A percentile compares a stretch with the other conserved stretches of the same genome.
phyloP scores from a whole-genome alignment of 2,329 filamentous ascomycete species.

The Colletotrichum echinochloae region DNA sequence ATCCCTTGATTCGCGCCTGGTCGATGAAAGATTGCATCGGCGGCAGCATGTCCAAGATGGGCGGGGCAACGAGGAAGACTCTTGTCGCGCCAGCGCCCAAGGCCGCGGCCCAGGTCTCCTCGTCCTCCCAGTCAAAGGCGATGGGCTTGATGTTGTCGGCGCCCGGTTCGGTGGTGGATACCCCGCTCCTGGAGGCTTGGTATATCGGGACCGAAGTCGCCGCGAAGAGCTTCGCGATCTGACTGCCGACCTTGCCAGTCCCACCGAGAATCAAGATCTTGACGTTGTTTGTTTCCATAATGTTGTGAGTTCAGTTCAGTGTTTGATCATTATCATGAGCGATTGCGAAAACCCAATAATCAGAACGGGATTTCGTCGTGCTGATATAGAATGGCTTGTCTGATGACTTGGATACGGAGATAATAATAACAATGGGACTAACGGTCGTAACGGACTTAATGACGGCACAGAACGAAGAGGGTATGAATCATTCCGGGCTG shows the following conservation, averaged over 20 bases:
- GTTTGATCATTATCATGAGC: fast-evolving
- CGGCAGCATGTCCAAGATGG: constrained; percentile 47
- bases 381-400: background rate
- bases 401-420: background rate
- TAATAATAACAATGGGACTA: constrained; percentile 6
- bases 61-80: constrained; percentile 57
- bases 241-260: constrained; percentile 58
- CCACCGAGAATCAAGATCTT: constrained; percentile 57
- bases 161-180: constrained; percentile 43
- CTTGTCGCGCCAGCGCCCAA: constrained; percentile 44
- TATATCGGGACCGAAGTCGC: constrained; percentile 47
- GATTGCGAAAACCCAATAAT: background rate
- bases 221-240: constrained; percentile 52
- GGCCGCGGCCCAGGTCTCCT: constrained; percentile 52
- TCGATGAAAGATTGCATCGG: constrained; percentile 57
- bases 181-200: constrained; percentile 51
- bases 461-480: fast-evolving
- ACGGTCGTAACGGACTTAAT: constrained; percentile 15
- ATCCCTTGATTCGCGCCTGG: constrained; percentile 50
- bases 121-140: constrained; percentile 60
- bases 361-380: background rate
- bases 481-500: background rate
- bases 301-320: background rate
- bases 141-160: constrained; percentile 43
- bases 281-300: constrained; percentile 1